These are phyloP conservation scores for Auricularia auricula-judae DNA, from an alignment of 768 basidiomycete species.

Conservation along the genomic window DNA sequence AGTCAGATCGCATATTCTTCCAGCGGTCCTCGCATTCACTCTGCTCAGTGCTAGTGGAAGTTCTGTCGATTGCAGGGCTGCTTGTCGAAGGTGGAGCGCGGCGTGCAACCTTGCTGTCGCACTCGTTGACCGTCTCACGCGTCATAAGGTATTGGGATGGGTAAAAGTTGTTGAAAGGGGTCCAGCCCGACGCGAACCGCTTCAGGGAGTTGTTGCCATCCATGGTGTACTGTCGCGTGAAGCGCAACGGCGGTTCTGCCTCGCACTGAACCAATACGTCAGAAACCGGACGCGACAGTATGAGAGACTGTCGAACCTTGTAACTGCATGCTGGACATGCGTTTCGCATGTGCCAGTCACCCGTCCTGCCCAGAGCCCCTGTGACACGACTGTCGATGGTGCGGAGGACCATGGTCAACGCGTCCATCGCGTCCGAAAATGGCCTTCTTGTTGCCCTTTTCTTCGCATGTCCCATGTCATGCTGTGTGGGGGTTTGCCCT, in stretches of 20 bases:
- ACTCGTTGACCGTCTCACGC: not conserved
- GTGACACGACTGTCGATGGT: not conserved
- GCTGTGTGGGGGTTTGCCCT: too few species aligned
- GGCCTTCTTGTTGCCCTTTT: too few species aligned
- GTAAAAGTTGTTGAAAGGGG: not conserved
- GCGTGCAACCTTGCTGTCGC: not conserved
- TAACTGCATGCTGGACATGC: not conserved
- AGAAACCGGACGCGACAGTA: not conserved
- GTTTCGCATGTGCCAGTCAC: not conserved
- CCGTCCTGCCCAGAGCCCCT: not conserved
- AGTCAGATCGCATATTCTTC: not conserved
- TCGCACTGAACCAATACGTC: not conserved
- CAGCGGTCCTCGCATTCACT: not conserved
- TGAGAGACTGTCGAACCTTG: not conserved
- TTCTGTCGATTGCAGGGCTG: not conserved
- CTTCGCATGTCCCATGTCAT: too few species aligned
- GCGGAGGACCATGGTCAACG: not conserved
- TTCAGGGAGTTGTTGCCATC: slow-evolving; percentile 13
- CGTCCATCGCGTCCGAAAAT: not conserved
- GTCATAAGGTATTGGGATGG: not conserved
- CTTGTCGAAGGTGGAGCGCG: not conserved
- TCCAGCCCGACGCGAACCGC: not conserved
- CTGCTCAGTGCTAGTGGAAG: not conserved
- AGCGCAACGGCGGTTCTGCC: slow-evolving; percentile 8
- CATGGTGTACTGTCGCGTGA: slow-evolving; percentile 12